Base-by-base conservation (phyloP, 148 eudicot genomes). In the Chenopodium formosanum region DNA sequence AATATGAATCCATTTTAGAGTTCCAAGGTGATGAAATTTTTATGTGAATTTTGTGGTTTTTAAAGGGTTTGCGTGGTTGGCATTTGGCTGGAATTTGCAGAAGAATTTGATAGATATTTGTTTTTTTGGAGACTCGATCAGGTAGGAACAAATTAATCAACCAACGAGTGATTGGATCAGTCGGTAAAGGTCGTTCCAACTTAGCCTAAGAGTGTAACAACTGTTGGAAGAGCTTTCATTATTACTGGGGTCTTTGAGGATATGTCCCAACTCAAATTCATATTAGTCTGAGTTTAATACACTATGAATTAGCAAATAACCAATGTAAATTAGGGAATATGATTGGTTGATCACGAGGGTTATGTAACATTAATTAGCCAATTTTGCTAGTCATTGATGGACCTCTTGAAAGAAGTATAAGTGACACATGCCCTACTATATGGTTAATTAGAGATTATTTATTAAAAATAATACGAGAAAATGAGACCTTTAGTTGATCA, bases 71-170 rank as follows among this genome's bases (percentile, higher is more conserved):
- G 52, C 78, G 70, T 29, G 80, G 80, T 76, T 80, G 83, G 80
- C 86, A 84, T 60, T 84, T 79, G 60, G 86, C 82, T 83, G 82
- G 79, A 83, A 44, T 40, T 52, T 83, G 56, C 70, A 67, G 53
- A 37, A 17, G 17, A 37, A 31, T 66, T 22, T 72, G 9, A 53
- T 13, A 23, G 23, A 48, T 52, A 14, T 70, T 71, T 63, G 10
- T 77, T 46, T 31, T 31, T 34, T 22, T 22, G 40, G 34, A 22
- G 37, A 9, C 29, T 76, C 7, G 3, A 73, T 63, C 16, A 66
- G 73, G 48, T 19, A n/a, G 17, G 34, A 65, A 77, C 22, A 9
- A 11, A 73, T 73, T n/a, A 73, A 72, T n/a, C 16, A 37, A 52
- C 12, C 16, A 37, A 52, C 12, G 3, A 56, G 62, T 56, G 22